These are phyloP conservation scores for Leishmania aethiopica DNA, from an alignment of 208 protist genomes.

Conservation along the genomic window DNA sequence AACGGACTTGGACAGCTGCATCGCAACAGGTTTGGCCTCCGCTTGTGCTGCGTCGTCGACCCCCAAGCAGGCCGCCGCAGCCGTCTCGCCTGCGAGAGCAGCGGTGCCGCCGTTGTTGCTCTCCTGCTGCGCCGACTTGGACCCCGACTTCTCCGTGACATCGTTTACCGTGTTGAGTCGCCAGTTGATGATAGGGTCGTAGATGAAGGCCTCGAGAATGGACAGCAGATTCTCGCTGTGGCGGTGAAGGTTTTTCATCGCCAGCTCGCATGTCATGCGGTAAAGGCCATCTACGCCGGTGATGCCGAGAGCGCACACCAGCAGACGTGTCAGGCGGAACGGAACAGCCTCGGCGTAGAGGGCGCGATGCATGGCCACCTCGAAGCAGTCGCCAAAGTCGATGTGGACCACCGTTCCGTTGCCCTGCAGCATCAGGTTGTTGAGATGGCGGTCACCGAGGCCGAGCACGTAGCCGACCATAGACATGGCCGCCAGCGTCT, in stretches of 20 bases:
- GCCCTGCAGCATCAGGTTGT: constrained; percentile 99
- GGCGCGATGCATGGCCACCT: constrained; percentile 98
- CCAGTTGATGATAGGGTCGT: constrained; percentile 99
- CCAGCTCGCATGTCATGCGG: constrained; percentile 96
- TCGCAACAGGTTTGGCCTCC: constrained; percentile 35
- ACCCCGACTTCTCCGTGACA: constrained; percentile 17
- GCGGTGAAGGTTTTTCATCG: constrained; percentile 98
- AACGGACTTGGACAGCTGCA: constrained; percentile 82
- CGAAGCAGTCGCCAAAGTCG: constrained; percentile 99
- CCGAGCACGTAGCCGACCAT: constrained; percentile 99
- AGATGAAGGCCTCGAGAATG: constrained; percentile 99
- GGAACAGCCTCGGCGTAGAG: constrained; percentile 99
- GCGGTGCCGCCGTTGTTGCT: constrained; percentile 10
- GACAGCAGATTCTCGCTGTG: constrained; percentile 99
- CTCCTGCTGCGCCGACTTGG: constrained; percentile 25
- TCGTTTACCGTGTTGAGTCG: constrained; percentile 78
- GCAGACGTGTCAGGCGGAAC: constrained; percentile 99
- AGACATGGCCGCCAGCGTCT: constrained; percentile 99
- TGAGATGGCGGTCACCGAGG: constrained; percentile 99
- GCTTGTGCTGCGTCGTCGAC: constrained; percentile 21
- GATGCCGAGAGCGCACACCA: constrained; percentile 98
- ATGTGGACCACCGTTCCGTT: constrained; percentile 99
- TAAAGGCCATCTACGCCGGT: constrained; percentile 99
- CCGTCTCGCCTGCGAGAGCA: constrained; percentile 8
- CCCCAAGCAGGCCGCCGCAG: constrained; percentile 9